Evolutionary conservation across 805 yeast genomes (phyloP), one percentile per base, ranked within the genome.

Genomic region (Candida nanaspora): DNA sequence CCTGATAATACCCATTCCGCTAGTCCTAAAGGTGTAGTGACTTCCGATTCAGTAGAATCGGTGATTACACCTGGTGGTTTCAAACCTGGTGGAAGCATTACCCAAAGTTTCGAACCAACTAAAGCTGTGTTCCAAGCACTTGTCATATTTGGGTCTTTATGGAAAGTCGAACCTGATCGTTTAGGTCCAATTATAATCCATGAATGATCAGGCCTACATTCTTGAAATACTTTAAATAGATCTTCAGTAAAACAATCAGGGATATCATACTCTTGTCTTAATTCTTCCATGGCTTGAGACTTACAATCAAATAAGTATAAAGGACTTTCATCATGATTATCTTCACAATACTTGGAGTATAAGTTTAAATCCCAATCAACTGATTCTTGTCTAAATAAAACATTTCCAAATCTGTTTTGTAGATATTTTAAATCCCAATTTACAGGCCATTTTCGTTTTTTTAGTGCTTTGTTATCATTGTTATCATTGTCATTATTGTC

Each of bases 1-100:
- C 95, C 96, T 14, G 83, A 70, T 9, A 83, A 57, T 2, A 86
- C 82, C 95, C 96, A 88, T 58, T 88, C 97, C 1, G 96, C 94
- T 18, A 88, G 70, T 0, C 95, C 93, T n/a, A 85, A 77, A 0
- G 97, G 97, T 1, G 91, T 74, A 0, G 95, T 87, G 18, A 88
- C 96, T 57, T 87, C 95, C 51, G 87, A 79, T 57, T 86, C 95
- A 31, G 76, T 82, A 3, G 65, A 73, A 53, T 80, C 84, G 0
- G 88, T 81, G 34, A 77, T 76, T 0, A 89, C 88, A 0, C 97
- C 97, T 0, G 96, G 96, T 0, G 96, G 95, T 8, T 72, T 70
- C 6, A 72, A 62, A 16, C 69, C 66, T 0, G 94, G 93, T 1
- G 95, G 95, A 15, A 86, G 67, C 95, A 88, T 85, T 19, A 88